phyloP scores from a whole-genome alignment of 306 rosid genomes.

The Quercus robur region DNA sequence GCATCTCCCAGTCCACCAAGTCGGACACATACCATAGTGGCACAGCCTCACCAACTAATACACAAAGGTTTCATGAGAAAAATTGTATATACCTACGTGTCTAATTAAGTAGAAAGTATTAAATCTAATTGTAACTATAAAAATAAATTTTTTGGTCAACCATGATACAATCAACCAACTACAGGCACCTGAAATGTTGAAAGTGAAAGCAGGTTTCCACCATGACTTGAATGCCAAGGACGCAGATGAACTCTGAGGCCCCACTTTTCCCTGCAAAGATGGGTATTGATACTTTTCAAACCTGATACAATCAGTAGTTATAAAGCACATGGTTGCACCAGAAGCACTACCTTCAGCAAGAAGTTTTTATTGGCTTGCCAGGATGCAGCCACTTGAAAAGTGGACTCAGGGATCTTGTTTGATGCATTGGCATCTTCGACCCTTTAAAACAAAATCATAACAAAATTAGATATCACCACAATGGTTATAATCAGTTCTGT shows the following conservation, averaged over 20 bases:
- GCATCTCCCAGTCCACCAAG: neutral
- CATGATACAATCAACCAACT: neutral
- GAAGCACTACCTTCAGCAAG: slow-evolving; percentile 66
- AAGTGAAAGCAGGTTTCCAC: slow-evolving; percentile 98
- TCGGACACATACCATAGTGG: neutral
- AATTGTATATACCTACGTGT: too few species aligned
- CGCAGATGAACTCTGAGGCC: slow-evolving; percentile 69
- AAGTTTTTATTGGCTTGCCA: slow-evolving; percentile 98
- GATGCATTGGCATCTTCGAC: slow-evolving; percentile 55
- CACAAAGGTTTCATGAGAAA: too few species aligned
- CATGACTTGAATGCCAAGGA: slow-evolving; percentile 89
- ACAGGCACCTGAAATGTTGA: slow-evolving; percentile 74
- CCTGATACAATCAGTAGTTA: slow-evolving; percentile 16
- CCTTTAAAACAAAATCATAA: slow-evolving; percentile 34
- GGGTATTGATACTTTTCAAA: slow-evolving; percentile 18
- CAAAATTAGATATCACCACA: slow-evolving; percentile 23
- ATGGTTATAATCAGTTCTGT: slow-evolving; percentile 12
- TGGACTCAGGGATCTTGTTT: slow-evolving; percentile 57
- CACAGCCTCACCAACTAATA: neutral
- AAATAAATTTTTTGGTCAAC: neutral
- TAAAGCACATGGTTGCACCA: slow-evolving; percentile 15
- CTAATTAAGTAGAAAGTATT: too few species aligned
- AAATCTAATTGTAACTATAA: neutral
- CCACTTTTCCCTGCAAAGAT: slow-evolving; percentile 71
- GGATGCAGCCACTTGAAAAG: slow-evolving; percentile 90